Conservation (phyloP, 768 basidiomycete genomes). For the Hortiboletus campestris region DNA sequence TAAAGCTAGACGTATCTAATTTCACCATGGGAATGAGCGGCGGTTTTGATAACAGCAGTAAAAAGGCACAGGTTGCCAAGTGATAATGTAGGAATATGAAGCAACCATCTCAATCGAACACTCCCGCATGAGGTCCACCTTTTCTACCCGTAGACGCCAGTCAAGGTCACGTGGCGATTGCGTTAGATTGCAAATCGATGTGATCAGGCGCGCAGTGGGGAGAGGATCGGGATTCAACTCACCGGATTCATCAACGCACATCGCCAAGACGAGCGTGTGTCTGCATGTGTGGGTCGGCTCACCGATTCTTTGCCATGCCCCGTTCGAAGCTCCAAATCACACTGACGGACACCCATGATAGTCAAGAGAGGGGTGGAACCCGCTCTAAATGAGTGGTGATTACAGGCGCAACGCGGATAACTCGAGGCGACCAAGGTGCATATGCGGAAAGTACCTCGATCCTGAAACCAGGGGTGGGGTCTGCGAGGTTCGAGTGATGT, state of each 20-base stretch:
- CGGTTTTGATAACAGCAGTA: neutral
- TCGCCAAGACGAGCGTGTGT: neutral
- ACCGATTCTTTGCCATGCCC: neutral
- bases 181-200: conserved; percentile 4
- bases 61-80: neutral
- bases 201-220: neutral
- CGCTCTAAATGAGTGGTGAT: neutral
- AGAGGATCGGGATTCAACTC: neutral
- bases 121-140: conserved; percentile 1
- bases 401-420: conserved; percentile 17
- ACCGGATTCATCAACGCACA: neutral
- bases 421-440: conserved; percentile 17
- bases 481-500: conserved; percentile 1
- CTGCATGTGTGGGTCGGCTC: neutral
- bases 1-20: neutral
- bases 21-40: neutral
- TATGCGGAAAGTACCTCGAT: neutral
- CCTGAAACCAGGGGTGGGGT: conserved; percentile 4
- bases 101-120: neutral
- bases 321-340: neutral
- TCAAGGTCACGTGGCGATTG: conserved; percentile 9
- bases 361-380: conserved; percentile 10
- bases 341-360: conserved; percentile 1
- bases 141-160: neutral
- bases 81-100: neutral